Base-by-base conservation (phyloP, 176 grass and related monocot genomes). In the Aegilops speltoides region DNA sequence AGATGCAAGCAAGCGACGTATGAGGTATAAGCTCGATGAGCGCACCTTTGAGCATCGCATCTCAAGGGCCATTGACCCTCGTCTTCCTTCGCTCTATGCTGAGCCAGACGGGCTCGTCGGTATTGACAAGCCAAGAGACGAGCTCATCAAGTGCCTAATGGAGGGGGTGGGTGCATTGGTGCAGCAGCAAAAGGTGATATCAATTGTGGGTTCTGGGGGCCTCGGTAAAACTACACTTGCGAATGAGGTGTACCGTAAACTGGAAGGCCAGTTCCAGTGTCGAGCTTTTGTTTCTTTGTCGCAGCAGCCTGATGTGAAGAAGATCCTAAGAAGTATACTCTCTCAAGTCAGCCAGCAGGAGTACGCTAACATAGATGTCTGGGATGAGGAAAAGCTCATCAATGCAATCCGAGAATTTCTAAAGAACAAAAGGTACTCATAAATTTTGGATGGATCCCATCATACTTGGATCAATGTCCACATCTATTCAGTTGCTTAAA, bases 11-110 rank as follows among this genome's bases (percentile, higher is more conserved):
- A 64, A 79, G 84, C 41, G 84, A 33, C 29, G 36, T 77, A 9
- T 15, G 20, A 68, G 84, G 75, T 86, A 86, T 71, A 59, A 79
- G 38, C 40, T 79, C 20, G 81, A 83, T 37, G 81, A 56, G n/a
- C 48, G 46, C 66, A 72, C 12, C 52, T 71, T 24, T 20, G 37
- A 36, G 7, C 16, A 9, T 25, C 11, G 12, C 5, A 57, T 6
- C 6, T 33, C 12, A 15, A 36, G 23, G 48, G 15, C 33, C 81
- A 83, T 73, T 2, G 81, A 83, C 68, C 50, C 81, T 41, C 48
- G 68, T 24, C 52, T 83, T 32, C 29, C 22, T 10, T 70, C 67
- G 23, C 50, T 83, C 50, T 73, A 60, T 9, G 33, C 31, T n/a
- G 67, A 72, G 46, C 37, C 22, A 22, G 70, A 73, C 15, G 57